These are phyloP conservation scores for Spiromastix sp. DNA, from an alignment of 2,329 filamentous ascomycete genomes.

Conservation along the genomic window DNA sequence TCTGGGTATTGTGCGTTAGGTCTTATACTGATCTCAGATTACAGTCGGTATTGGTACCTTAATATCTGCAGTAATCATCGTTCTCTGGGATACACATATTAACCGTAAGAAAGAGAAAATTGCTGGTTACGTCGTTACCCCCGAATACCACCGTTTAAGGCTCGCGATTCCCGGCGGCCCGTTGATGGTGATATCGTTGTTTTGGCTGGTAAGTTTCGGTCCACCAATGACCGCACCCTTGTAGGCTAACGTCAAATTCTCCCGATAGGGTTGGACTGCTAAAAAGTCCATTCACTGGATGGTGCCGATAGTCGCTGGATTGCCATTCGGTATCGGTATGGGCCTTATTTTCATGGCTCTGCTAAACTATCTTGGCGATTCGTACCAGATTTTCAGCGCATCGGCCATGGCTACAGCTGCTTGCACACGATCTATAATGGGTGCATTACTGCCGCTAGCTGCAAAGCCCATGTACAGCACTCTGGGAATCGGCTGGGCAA, in stretches of 20 bases:
- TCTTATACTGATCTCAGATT: neutral
- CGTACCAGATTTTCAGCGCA: constrained; percentile 54
- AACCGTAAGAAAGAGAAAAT: constrained; percentile 2
- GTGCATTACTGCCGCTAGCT: constrained; percentile 46
- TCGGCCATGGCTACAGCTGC: constrained; percentile 39
- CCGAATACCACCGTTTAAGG: constrained; percentile 53
- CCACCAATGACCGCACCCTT: no score
- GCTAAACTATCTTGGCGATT: constrained; percentile 55
- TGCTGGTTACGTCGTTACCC: neutral
- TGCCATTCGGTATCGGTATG: constrained; percentile 53
- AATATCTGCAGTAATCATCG: constrained; percentile 2
- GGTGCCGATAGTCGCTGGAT: constrained; percentile 48
- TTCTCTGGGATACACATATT: constrained; percentile 6
- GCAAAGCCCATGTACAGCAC: constrained; percentile 44
- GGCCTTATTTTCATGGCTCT: constrained; percentile 54
- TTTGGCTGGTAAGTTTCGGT: constrained; percentile 33
- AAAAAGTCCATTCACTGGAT: constrained; percentile 24
- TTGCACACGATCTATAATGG: constrained; percentile 41
- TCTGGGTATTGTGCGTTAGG: no score
- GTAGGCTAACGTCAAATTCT: no score
- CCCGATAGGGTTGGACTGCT: constrained; percentile 21
- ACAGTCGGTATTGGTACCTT: constrained; percentile 6
- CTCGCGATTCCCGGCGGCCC: constrained; percentile 62
- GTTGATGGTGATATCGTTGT: constrained; percentile 43
- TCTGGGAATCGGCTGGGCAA: constrained; percentile 52